Evolutionary conservation across 768 basidiomycete species (phyloP).

Genomic region (Lactarius psammicola): DNA sequence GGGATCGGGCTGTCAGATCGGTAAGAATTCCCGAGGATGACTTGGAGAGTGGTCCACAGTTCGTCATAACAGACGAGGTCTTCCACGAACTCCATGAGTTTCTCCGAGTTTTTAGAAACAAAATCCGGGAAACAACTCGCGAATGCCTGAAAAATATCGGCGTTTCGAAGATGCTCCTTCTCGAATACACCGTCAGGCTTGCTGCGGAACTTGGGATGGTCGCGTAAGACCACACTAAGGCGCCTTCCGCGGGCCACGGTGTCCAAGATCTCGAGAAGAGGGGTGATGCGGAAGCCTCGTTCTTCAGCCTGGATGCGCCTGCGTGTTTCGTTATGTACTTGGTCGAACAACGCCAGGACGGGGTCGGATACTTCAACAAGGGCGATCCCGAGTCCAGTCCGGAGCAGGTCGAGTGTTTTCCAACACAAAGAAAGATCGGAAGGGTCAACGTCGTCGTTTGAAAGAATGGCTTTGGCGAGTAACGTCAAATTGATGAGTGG

Average conservation of each 20-base stretch:
- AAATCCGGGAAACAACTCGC: constrained; percentile 10
- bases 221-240: background rate
- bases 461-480: background rate
- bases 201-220: constrained; percentile 6
- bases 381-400: constrained; percentile 3
- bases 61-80: constrained; percentile 1
- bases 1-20: constrained; percentile 6
- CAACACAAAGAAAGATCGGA: constrained; percentile 15
- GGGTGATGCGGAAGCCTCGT: constrained; percentile 8
- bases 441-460: background rate
- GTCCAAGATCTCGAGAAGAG: constrained; percentile 12
- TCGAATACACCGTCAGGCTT: constrained; percentile 9
- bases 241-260: constrained; percentile 1
- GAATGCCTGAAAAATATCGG: constrained; percentile 9
- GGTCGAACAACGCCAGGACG: background rate
- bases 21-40: constrained; percentile 4
- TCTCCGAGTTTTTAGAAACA: background rate
- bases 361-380: background rate
- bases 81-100: background rate
- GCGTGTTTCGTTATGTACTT: background rate
- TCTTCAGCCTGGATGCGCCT: background rate
- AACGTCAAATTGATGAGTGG: constrained; percentile 13
- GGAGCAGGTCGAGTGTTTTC: constrained; percentile 14
- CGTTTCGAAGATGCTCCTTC: constrained; percentile 10
- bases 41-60: constrained; percentile 11